Evolutionary conservation across 306 rosid genomes (phyloP).

Genomic region (Alnus rubra): DNA sequence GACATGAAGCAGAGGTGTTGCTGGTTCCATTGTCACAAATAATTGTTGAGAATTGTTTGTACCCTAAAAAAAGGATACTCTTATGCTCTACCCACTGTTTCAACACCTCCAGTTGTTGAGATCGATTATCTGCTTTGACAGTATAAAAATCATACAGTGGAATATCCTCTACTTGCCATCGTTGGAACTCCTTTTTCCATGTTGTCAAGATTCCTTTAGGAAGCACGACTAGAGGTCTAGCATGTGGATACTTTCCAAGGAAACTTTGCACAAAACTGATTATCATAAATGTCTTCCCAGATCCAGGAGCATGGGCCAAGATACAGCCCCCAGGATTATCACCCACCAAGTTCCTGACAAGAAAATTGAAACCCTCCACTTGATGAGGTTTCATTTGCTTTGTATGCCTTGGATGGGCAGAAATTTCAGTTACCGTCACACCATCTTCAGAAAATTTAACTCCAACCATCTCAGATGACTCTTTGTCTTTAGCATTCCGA

Average conservation of each 20-base stretch:
- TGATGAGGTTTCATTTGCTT: constrained; percentile 95
- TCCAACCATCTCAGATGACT: constrained; percentile 42
- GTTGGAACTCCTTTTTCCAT: constrained; percentile 87
- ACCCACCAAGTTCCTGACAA: constrained; percentile 69
- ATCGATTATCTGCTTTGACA: constrained; percentile 73
- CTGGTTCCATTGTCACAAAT: constrained; percentile 54
- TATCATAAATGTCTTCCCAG: constrained; percentile 96
- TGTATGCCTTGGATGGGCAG: constrained; percentile 81
- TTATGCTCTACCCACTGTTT: constrained; percentile 66
- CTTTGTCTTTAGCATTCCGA: constrained; percentile 46
- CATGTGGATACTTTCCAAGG: constrained; percentile 82
- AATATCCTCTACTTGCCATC: constrained; percentile 91
- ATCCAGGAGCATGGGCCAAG: constrained; percentile 96
- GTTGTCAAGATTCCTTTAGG: constrained; percentile 91
- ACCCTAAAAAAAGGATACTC: constrained; percentile 90
- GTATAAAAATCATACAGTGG: constrained; percentile 76
- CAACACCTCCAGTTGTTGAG: constrained; percentile 70
- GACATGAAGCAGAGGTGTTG: constrained; percentile 47
- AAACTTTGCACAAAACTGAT: constrained; percentile 98
- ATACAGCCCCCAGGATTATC: constrained; percentile 94
- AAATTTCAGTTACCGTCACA: constrained; percentile 46
- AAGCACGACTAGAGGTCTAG: constrained; percentile 87
- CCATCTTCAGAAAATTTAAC: constrained; percentile 54
- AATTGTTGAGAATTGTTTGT: constrained; percentile 83
- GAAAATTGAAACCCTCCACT: constrained; percentile 90